phyloP scores from a whole-genome alignment of 257 asterid genomes.

The Solanum chaucha region DNA sequence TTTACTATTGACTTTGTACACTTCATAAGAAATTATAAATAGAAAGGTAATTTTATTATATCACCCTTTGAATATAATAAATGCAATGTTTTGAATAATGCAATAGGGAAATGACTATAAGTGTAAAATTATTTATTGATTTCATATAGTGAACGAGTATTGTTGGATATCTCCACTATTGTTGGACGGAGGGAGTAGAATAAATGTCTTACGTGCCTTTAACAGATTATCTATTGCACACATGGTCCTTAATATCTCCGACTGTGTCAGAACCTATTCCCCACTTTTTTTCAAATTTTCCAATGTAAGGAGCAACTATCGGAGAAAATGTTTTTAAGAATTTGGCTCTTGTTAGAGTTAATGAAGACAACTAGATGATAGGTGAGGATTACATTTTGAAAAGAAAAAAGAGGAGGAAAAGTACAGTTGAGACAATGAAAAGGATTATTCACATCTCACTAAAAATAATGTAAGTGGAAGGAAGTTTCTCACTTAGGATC shows the following conservation, averaged over 20 bases:
- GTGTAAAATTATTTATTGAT: too few relatives aligned
- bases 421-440: background rate
- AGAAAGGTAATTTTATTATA: too few relatives aligned
- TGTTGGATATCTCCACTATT: too few relatives aligned
- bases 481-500: background rate
- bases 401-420: background rate
- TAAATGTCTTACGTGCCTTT: background rate
- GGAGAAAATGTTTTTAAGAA: background rate
- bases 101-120: too few relatives aligned
- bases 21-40: too few relatives aligned
- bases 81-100: too few relatives aligned
- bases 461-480: background rate
- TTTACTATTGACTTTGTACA: too few relatives aligned
- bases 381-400: background rate
- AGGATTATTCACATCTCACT: background rate
- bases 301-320: background rate
- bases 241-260: background rate
- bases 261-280: background rate
- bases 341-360: background rate
- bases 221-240: background rate
- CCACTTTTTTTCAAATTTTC: background rate
- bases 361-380: background rate
- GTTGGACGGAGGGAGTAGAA: background rate
- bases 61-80: too few relatives aligned
- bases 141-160: accelerated